Evolutionary conservation across 2,329 filamentous ascomycete genomes (phyloP).

Genomic region (Xylariales sp.): DNA sequence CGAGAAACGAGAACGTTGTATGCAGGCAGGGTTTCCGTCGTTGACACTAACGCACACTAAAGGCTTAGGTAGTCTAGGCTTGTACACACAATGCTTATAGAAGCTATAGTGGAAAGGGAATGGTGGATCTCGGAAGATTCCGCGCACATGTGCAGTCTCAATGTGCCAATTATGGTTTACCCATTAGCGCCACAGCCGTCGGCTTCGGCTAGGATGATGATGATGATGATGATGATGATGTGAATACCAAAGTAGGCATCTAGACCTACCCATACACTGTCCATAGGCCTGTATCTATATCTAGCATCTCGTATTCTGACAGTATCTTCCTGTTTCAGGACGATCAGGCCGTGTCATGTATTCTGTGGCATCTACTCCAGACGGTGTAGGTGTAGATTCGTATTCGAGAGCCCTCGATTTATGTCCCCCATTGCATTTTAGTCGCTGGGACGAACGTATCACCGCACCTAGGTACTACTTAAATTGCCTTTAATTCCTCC

Average conservation of each 20-base stretch:
- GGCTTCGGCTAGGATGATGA: background rate
- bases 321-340: background rate
- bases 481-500: background rate
- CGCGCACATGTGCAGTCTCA: background rate
- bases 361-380: background rate
- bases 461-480: background rate
- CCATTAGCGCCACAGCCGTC: conserved; percentile 24
- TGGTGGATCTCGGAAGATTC: conserved; percentile 15
- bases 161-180: conserved; percentile 8
- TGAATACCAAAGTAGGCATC: background rate
- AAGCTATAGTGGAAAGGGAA: background rate
- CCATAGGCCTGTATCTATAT: too few relatives aligned
- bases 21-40: background rate
- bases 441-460: conserved; percentile 2
- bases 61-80: background rate
- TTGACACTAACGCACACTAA: background rate
- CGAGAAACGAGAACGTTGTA: background rate
- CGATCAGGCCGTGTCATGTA: background rate
- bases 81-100: background rate
- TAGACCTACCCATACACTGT: too few relatives aligned
- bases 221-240: background rate
- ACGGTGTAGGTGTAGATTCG: background rate
- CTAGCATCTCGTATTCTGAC: background rate
- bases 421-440: background rate
- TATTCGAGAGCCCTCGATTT: background rate